Conservation (phyloP, 2,329 filamentous ascomycete species). For the Colletotrichum cuscutae region DNA sequence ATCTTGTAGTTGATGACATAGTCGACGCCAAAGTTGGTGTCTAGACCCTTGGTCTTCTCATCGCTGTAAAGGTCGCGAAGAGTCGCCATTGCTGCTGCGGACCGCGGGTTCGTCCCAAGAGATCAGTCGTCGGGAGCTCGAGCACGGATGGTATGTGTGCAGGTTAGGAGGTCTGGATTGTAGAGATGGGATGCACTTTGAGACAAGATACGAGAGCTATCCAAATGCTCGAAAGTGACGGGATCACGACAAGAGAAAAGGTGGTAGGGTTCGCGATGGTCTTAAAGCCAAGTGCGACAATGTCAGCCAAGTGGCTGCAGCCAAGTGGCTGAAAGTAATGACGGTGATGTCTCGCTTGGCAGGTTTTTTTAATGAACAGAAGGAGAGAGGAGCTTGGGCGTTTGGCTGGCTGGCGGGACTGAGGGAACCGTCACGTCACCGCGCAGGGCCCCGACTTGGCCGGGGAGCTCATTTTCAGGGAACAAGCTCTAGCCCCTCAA, state of each 20-base stretch:
- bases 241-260: background rate
- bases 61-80: conserved; percentile 32
- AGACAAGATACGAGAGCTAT: background rate
- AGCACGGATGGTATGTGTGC: conserved; percentile 20
- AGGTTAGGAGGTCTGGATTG: background rate
- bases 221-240: background rate
- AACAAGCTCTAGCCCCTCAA: conserved; percentile 30
- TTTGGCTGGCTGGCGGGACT: background rate
- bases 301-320: conserved; percentile 21
- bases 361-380: conserved; percentile 21
- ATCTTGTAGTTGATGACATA: conserved; percentile 88
- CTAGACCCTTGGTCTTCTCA: conserved; percentile 31
- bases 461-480: conserved; percentile 25
- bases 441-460: conserved; percentile 23
- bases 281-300: conserved; percentile 1
- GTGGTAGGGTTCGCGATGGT: background rate
- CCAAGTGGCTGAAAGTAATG: conserved; percentile 32
- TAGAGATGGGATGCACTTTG: conserved; percentile 16
- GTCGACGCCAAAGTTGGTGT: conserved; percentile 69
- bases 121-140: conserved; percentile 14
- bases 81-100: conserved; percentile 30
- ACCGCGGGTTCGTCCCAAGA: conserved; percentile 22
- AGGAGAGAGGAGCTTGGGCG: conserved; percentile 24
- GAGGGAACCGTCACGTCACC: conserved; percentile 32
- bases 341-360: conserved; percentile 34